Evolutionary conservation across 768 basidiomycete genomes (phyloP).

Genomic region (Calocybe cyanea): DNA sequence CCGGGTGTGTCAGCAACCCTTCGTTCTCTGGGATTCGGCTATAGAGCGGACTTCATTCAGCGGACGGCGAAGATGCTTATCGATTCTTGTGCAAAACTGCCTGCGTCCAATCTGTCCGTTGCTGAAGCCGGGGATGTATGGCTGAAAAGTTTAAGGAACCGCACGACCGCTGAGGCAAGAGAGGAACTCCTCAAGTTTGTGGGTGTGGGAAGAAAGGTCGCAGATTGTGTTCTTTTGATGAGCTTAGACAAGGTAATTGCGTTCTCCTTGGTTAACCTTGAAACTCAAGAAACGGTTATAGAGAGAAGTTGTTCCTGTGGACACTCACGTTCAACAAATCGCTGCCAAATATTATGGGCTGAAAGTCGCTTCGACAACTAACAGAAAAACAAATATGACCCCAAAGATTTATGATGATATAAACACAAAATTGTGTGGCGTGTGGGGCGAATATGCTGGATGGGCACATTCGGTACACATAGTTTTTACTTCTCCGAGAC

Average conservation of each 20-base stretch:
- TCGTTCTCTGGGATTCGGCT: constrained; percentile 89
- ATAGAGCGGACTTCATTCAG: constrained; percentile 88
- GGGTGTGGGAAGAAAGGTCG: constrained; percentile 95
- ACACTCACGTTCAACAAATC: constrained; percentile 93
- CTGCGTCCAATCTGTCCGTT: constrained; percentile 14
- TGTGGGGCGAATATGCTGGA: constrained; percentile 86
- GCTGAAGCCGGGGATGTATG: constrained; percentile 56
- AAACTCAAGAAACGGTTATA: constrained; percentile 24
- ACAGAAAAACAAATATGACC: constrained; percentile 57
- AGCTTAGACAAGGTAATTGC: constrained; percentile 75
- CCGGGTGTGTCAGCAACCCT: constrained; percentile 58
- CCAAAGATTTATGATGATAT: constrained; percentile 76
- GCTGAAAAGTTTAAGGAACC: constrained; percentile 49
- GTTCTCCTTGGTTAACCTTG: too few species aligned
- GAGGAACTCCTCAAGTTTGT: constrained; percentile 75
- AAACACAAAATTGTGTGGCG: constrained; percentile 48
- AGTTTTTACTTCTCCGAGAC: neutral
- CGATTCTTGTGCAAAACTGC: constrained; percentile 40
- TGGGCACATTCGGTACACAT: constrained; percentile 80
- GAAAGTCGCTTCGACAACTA: constrained; percentile 33
- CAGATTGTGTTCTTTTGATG: constrained; percentile 93
- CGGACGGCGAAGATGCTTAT: constrained; percentile 77
- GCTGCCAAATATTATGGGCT: constrained; percentile 76
- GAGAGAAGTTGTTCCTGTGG: constrained; percentile 88
- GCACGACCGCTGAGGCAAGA: constrained; percentile 57